phyloP scores from a whole-genome alignment of 495 filamentous ascomycete species.

The Neurospora pannonica region DNA sequence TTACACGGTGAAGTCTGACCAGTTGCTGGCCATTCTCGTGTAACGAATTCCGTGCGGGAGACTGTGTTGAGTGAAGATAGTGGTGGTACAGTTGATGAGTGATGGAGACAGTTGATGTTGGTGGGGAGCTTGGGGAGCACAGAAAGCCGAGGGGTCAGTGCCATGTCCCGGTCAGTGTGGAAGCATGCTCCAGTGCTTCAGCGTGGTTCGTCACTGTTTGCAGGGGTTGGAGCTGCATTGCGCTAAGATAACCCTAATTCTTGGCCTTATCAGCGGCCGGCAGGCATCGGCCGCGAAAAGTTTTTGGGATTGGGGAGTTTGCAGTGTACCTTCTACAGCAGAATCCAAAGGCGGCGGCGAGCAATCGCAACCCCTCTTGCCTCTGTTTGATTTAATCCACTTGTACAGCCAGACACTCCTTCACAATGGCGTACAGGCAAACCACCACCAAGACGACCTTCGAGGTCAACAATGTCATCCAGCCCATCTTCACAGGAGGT shows the following conservation, averaged over 20 bases:
- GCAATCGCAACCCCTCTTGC: background rate
- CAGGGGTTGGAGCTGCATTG: constrained; percentile 6
- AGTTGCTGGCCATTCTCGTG: background rate
- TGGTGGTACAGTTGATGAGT: background rate
- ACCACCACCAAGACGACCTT: constrained; percentile 69
- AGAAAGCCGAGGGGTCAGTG: background rate
- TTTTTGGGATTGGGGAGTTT: constrained; percentile 3
- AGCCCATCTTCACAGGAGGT: constrained; percentile 90
- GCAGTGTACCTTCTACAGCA: background rate
- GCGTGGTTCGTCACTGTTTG: background rate
- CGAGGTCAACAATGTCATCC: constrained; percentile 67
- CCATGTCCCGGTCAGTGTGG: background rate
- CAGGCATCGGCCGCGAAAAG: constrained; percentile 7
- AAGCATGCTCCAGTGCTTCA: background rate
- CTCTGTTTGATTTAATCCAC: background rate
- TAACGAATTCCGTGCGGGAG: background rate
- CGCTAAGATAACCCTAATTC: constrained; percentile 35
- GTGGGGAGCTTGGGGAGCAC: background rate
- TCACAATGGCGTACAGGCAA: constrained; percentile 40
- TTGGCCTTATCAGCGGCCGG: constrained; percentile 16
- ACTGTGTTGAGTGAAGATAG: background rate
- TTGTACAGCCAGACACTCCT: background rate
- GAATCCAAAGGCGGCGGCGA: background rate
- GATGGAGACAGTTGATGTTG: background rate
- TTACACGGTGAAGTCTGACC: background rate